Percentiles rank a stretch among this genome's conserved stretches.
These are phyloP conservation scores for Colletotrichum horii DNA, from an alignment of 2,329 filamentous ascomycete genomes.

Conservation along the genomic window DNA sequence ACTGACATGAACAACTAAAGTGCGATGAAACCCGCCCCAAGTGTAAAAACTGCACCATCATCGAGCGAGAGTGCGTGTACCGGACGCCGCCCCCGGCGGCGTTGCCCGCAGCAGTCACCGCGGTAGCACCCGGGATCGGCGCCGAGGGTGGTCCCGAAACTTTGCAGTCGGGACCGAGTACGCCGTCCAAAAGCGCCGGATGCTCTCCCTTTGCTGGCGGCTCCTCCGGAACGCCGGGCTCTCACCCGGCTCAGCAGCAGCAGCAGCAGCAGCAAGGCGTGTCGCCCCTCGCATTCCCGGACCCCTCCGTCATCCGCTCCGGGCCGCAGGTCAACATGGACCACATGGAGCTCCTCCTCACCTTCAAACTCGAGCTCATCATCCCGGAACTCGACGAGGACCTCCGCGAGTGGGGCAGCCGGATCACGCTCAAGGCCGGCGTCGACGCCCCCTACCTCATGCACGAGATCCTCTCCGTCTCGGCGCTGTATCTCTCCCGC, in stretches of 20 bases:
- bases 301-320: neutral
- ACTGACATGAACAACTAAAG: conserved; percentile 8
- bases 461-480: conserved; percentile 39
- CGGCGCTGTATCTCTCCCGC: conserved; percentile 37
- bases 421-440: conserved; percentile 25
- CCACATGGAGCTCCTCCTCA: conserved; percentile 40
- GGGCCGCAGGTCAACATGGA: conserved; percentile 30
- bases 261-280: neutral
- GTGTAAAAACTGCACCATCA: conserved; percentile 31
- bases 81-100: neutral
- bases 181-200: neutral
- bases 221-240: neutral
- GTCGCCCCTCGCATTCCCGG: neutral
- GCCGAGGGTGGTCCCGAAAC: neutral
- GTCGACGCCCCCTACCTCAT: conserved; percentile 38
- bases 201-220: neutral
- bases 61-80: conserved; percentile 31
- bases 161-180: neutral
- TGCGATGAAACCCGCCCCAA: conserved; percentile 33
- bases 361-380: conserved; percentile 27
- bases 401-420: conserved; percentile 20
- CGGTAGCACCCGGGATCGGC: neutral
- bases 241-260: neutral
- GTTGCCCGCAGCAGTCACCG: neutral
- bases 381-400: conserved; percentile 30